These are phyloP conservation scores for Ilyonectria mors-panacis DNA, from an alignment of 2,329 filamentous ascomycete species.

Conservation along the genomic window DNA sequence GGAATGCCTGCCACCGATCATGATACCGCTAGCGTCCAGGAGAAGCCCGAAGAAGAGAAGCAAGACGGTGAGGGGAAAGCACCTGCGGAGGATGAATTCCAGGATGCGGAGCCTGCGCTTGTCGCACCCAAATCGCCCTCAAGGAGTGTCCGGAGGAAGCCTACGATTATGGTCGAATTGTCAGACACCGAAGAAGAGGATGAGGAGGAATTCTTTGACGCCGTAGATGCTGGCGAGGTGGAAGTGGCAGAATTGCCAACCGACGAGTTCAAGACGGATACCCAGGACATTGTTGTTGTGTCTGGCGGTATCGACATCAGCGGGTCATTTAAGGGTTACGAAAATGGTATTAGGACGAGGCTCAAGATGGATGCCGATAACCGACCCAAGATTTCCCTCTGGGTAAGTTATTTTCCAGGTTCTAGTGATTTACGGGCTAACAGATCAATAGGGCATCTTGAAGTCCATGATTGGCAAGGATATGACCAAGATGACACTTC, in stretches of 20 bases:
- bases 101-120: constrained; percentile 39
- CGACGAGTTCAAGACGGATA: constrained; percentile 59
- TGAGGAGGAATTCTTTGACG: constrained; percentile 97
- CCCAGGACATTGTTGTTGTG: constrained; percentile 55
- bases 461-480: constrained; percentile 99
- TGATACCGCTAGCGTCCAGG: constrained; percentile 45
- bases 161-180: constrained; percentile 78
- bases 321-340: constrained; percentile 89
- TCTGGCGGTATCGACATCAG: constrained; percentile 74
- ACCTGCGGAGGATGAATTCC: constrained; percentile 31
- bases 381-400: constrained; percentile 93
- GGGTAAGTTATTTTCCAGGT: constrained; percentile 73
- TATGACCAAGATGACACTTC: constrained; percentile 99
- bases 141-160: constrained; percentile 66
- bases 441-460: constrained; percentile 79
- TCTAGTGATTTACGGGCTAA: constrained; percentile 37
- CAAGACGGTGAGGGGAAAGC: constrained; percentile 36
- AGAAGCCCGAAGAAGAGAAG: constrained; percentile 22
- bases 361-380: constrained; percentile 94
- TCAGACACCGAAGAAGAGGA: constrained; percentile 87
- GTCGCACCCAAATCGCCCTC: constrained; percentile 55
- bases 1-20: constrained; percentile 54
- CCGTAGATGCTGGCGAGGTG: constrained; percentile 92
- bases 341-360: constrained; percentile 84
- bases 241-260: constrained; percentile 80